Evolutionary conservation across 1,284 basidiomycete genomes (phyloP).

Genomic region (Leccinum solheimii): DNA sequence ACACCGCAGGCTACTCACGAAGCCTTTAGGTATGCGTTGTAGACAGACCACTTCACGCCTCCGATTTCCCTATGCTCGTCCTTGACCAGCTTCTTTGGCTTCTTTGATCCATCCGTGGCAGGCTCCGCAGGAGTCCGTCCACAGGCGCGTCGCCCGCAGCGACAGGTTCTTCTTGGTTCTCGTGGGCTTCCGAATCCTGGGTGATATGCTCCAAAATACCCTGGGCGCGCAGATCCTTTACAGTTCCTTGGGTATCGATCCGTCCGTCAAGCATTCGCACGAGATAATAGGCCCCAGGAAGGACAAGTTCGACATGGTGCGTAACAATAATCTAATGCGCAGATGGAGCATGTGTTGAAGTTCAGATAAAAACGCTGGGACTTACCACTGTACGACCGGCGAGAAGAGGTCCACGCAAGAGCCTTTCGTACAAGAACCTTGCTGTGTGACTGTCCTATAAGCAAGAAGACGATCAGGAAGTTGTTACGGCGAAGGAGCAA

Average conservation of each 20-base stretch:
- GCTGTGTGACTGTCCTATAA: slow-evolving; percentile 61
- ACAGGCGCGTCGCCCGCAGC: slow-evolving; percentile 16
- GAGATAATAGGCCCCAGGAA: slow-evolving; percentile 56
- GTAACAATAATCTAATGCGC: slow-evolving; percentile 54
- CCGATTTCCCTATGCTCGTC: slow-evolving; percentile 62
- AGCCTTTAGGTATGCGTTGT: slow-evolving; percentile 61
- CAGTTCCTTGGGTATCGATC: slow-evolving; percentile 55
- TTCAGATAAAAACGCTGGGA: neutral
- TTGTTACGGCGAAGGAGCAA: neutral
- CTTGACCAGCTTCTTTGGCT: slow-evolving; percentile 52
- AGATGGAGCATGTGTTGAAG: neutral
- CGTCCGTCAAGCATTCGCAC: slow-evolving; percentile 64
- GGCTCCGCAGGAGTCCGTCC: slow-evolving; percentile 19
- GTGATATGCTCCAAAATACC: slow-evolving; percentile 51
- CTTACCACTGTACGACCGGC: slow-evolving; percentile 58
- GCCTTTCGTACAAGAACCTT: slow-evolving; percentile 53
- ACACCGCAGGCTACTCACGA: slow-evolving; percentile 38
- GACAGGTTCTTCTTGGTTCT: slow-evolving; percentile 22
- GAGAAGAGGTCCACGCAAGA: slow-evolving; percentile 56
- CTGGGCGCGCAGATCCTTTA: slow-evolving; percentile 47
- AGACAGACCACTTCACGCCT: slow-evolving; percentile 64
- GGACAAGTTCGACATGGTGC: slow-evolving; percentile 63
- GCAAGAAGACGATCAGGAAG: neutral
- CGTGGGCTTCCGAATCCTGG: slow-evolving; percentile 34
- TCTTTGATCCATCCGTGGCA: slow-evolving; percentile 33